Evolutionary conservation across 1,139 yeast species (phyloP), one percentile per base, ranked within the genome.

Genomic region (Lodderomyces pseudojiufengensis): DNA sequence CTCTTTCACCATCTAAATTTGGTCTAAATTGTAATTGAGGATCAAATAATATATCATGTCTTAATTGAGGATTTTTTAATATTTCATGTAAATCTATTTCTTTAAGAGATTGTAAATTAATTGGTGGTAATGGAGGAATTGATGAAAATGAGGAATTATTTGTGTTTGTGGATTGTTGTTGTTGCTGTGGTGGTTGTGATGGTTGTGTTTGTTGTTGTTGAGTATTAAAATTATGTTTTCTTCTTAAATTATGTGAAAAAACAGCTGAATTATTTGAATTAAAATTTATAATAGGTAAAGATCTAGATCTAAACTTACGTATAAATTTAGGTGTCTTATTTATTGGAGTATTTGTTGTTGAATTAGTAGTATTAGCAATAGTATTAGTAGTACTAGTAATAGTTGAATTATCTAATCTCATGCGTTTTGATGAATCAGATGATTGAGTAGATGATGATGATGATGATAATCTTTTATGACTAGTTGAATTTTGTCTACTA

Each of bases 21-120:
- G 97, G 96, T 49, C 96, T 73, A 59, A 88, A 88, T 65, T 88
- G 96, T 41, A 90, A 70, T 54, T 85, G 87, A 12, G 97, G 95
- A 61, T 90, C 97, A 55, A 90, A 90, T 20, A 87, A 72, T 40
- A 90, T 86, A 55, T 90, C 97, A 57, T 90, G 97, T 45, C 97
- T 76, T 41, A 90, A 69, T 59, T 87, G 96, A 7, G 96, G 96
- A 59, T 90, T 90, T 55, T 85, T 85, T 50, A 90, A 71, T 39
- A 92, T 88, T 54, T 88, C 96, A 44, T 84, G 86, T 37, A 90
- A 64, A 53, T 90, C 97, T 41, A 90, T 85, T 57, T 88, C 96
- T 48, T 83, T 78, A 48, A 90, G 70, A 29, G 88, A 80, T 52
- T 84, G 92, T 39, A 86, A 65, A 57, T 86, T 87, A 39, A 88